A percentile compares a stretch with the other conserved stretches of the same genome.
These are phyloP conservation scores for Microbotryum lychnidis-dioicae DNA, from an alignment of 1,284 basidiomycete genomes.

Conservation along the genomic window DNA sequence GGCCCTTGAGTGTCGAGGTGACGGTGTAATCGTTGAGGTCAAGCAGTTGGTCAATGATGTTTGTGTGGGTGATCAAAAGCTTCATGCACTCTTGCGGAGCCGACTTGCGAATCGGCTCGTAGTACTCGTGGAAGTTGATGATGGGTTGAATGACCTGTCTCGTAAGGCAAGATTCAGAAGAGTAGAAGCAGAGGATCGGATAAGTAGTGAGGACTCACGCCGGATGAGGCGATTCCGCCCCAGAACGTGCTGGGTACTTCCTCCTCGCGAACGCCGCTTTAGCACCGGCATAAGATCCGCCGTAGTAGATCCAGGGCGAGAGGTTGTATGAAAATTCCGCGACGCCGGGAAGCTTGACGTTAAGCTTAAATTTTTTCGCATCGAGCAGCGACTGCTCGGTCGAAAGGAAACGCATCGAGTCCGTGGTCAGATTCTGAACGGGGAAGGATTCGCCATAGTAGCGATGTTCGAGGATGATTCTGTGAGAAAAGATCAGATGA, in stretches of 20 bases:
- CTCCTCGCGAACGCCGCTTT: constrained; percentile 86
- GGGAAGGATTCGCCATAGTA: constrained; percentile 78
- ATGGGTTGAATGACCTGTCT: constrained; percentile 19
- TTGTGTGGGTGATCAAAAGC: constrained; percentile 22
- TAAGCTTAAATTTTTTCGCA: constrained; percentile 79
- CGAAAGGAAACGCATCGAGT: constrained; percentile 64
- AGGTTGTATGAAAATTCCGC: constrained; percentile 52
- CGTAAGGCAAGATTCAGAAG: no score
- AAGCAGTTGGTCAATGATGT: constrained; percentile 30
- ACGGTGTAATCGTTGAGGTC: constrained; percentile 14
- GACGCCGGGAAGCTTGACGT: constrained; percentile 65
- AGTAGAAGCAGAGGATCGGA: no score
- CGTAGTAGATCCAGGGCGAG: constrained; percentile 91
- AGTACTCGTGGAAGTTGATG: constrained; percentile 32
- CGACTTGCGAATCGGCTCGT: constrained; percentile 28
- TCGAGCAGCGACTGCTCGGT: constrained; percentile 87
- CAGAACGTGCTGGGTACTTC: constrained; percentile 75
- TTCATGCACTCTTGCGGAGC: constrained; percentile 28
- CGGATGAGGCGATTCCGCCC: constrained; percentile 74
- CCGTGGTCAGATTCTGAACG: constrained; percentile 58
- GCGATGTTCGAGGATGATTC: constrained; percentile 79
- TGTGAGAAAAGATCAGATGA: not conserved
- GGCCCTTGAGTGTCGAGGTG: constrained; percentile 23
- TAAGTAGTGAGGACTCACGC: constrained; percentile 24
- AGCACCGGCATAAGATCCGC: constrained; percentile 78